Percentiles rank a stretch among this genome's conserved stretches.
Conservation (phyloP, 495 filamentous ascomycete genomes). For the Emericellopsis terricola region DNA sequence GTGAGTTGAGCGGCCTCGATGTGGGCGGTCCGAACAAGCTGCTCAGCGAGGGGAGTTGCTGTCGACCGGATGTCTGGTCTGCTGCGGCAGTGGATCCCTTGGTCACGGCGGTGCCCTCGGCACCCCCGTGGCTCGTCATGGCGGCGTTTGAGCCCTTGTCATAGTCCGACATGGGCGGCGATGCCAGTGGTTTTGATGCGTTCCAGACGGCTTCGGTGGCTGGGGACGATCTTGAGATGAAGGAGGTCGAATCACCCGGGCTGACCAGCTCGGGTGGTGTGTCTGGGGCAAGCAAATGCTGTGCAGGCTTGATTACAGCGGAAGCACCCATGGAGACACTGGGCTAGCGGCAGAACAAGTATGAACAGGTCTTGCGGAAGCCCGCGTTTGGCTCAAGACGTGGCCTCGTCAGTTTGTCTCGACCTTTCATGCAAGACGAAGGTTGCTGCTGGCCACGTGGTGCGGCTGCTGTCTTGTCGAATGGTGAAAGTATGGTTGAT, state of each 20-base stretch:
- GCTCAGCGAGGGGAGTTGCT: conserved; percentile 33
- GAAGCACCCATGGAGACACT: conserved; percentile 2
- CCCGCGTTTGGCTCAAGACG: too few species aligned
- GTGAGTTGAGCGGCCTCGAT: conserved; percentile 21
- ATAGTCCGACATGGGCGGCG: conserved; percentile 36
- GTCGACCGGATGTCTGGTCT: conserved; percentile 13
- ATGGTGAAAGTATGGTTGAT: too few species aligned
- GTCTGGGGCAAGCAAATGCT: conserved; percentile 20
- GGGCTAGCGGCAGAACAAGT: too few species aligned
- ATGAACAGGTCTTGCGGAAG: too few species aligned
- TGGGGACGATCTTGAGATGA: conserved; percentile 13
- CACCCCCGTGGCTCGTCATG: conserved; percentile 18
- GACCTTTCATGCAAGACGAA: too few species aligned
- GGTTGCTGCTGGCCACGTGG: too few species aligned
- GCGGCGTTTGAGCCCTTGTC: conserved; percentile 23
- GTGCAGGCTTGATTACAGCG: conserved; percentile 19
- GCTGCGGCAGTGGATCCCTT: conserved; percentile 12
- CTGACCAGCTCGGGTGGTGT: conserved; percentile 26
- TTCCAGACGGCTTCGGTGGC: conserved; percentile 1
- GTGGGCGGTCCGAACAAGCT: conserved; percentile 31
- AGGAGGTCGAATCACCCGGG: conserved; percentile 21
- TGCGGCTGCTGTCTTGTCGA: too few species aligned
- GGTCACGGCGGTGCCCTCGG: conserved; percentile 13
- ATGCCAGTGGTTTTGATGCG: conserved; percentile 9
- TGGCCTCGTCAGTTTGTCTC: too few species aligned